Conservation (phyloP, 495 filamentous ascomycete genomes). For the Hypoxylon intermedium region DNA sequence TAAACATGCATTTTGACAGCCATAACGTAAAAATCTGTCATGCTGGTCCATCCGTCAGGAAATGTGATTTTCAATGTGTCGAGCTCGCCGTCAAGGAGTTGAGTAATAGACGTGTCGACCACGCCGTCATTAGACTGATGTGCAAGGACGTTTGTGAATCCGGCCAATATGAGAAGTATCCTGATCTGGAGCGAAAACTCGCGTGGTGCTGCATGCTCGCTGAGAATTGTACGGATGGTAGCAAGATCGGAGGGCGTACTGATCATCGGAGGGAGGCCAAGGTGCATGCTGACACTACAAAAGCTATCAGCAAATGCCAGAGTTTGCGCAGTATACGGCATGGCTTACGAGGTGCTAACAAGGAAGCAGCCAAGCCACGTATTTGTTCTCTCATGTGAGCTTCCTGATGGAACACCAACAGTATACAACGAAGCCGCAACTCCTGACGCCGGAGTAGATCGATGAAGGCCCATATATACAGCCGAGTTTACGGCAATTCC, state of each 20-base stretch:
- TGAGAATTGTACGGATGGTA: constrained; percentile 24
- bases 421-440: constrained; percentile 16
- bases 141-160: constrained; percentile 36
- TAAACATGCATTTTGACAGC: constrained; percentile 39
- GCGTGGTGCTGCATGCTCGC: constrained; percentile 32
- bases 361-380: constrained; percentile 46
- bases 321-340: neutral
- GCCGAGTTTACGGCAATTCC: constrained; percentile 44
- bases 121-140: constrained; percentile 39
- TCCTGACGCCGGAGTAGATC: constrained; percentile 17
- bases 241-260: constrained; percentile 40
- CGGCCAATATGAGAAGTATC: constrained; percentile 30
- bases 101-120: constrained; percentile 41
- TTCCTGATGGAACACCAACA: constrained; percentile 24
- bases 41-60: constrained; percentile 36
- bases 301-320: neutral
- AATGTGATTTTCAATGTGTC: constrained; percentile 33
- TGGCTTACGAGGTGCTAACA: constrained; percentile 40
- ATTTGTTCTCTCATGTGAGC: constrained; percentile 27
- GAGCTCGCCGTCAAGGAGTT: constrained; percentile 44
- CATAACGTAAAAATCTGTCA: constrained; percentile 31
- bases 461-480: constrained; percentile 42
- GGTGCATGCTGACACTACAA: constrained; percentile 42
- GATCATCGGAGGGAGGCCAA: constrained; percentile 43
- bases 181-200: constrained; percentile 36